Percentiles rank a stretch among this genome's conserved stretches.
Evolutionary conservation across 495 filamentous ascomycete species (phyloP).

Genomic region (Lasiosphaeria ovina): DNA sequence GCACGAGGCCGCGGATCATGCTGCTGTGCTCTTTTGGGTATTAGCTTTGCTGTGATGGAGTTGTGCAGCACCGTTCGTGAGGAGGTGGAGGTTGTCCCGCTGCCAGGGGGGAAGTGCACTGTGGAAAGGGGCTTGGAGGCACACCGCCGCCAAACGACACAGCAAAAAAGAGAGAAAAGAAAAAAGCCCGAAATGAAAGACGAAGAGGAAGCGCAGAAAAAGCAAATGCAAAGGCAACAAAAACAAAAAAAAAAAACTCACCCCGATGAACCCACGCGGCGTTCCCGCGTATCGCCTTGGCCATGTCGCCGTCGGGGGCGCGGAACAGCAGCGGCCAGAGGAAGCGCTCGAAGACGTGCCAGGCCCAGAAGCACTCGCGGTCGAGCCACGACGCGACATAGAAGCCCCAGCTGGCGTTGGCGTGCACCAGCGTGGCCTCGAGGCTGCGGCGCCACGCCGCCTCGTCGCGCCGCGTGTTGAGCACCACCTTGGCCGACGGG

Average conservation of each 20-base stretch:
- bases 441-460: slow-evolving; percentile 41
- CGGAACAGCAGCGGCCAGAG: slow-evolving; percentile 29
- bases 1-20: slow-evolving; percentile 38
- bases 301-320: slow-evolving; percentile 25
- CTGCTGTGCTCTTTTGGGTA: slow-evolving; percentile 19
- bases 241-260: slow-evolving; percentile 10
- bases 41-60: too few species aligned
- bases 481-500: slow-evolving; percentile 45
- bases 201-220: not conserved
- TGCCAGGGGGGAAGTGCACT: too few species aligned
- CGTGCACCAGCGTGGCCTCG: slow-evolving; percentile 21
- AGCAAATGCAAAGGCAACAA: slow-evolving; percentile 3
- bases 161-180: too few species aligned
- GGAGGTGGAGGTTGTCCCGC: too few species aligned
- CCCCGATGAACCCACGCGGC: slow-evolving; percentile 23
- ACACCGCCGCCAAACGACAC: too few species aligned
- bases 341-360: slow-evolving; percentile 29
- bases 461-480: slow-evolving; percentile 38
- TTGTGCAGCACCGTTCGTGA: too few species aligned
- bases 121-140: too few species aligned
- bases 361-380: slow-evolving; percentile 29
- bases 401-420: slow-evolving; percentile 26
- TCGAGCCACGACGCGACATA: slow-evolving; percentile 25
- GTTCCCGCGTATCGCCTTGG: slow-evolving; percentile 19
- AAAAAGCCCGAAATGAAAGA: not conserved